Conservation (phyloP, 1,284 basidiomycete genomes). For the Ustilago lituana region DNA sequence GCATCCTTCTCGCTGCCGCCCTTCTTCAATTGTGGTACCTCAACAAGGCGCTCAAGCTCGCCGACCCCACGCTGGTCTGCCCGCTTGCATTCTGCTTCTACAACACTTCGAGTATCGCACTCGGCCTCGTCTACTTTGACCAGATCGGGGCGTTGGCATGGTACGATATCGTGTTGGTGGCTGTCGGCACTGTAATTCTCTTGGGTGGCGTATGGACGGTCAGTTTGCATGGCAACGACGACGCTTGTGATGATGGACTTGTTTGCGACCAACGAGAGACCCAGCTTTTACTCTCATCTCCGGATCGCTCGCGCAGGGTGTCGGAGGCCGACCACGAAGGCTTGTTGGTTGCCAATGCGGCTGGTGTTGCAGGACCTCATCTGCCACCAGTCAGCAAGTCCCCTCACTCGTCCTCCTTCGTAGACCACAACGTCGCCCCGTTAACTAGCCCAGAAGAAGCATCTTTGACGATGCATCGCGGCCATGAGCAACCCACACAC, state of each 20-base stretch:
- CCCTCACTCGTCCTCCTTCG: constrained; percentile 23
- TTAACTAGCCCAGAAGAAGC: constrained; percentile 31
- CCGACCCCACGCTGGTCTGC: constrained; percentile 83
- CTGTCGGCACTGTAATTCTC: constrained; percentile 80
- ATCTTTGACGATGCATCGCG: constrained; percentile 17
- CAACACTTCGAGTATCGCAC: constrained; percentile 78
- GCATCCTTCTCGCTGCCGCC: constrained; percentile 77
- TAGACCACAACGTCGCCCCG: constrained; percentile 28
- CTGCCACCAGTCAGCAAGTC: constrained; percentile 36
- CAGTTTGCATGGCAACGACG: constrained; percentile 64
- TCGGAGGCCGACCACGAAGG: constrained; percentile 23
- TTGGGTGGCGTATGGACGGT: constrained; percentile 91
- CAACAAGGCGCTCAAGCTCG: constrained; percentile 83
- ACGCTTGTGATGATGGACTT: constrained; percentile 8
- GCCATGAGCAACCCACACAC: background rate
- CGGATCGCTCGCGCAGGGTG: constrained; percentile 5
- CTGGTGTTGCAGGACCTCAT: constrained; percentile 53
- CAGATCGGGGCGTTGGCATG: constrained; percentile 80
- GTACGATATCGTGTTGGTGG: constrained; percentile 78
- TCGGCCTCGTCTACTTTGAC: constrained; percentile 83
- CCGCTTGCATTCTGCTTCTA: constrained; percentile 96
- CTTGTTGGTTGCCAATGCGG: constrained; percentile 44
- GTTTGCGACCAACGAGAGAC: constrained; percentile 23
- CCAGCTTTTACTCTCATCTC: constrained; percentile 20
- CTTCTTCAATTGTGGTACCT: constrained; percentile 85